Evolutionary conservation across 2,329 filamentous ascomycete species (phyloP), one percentile per base, ranked within the genome.

Genomic region (Annulohypoxylon truncatum): DNA sequence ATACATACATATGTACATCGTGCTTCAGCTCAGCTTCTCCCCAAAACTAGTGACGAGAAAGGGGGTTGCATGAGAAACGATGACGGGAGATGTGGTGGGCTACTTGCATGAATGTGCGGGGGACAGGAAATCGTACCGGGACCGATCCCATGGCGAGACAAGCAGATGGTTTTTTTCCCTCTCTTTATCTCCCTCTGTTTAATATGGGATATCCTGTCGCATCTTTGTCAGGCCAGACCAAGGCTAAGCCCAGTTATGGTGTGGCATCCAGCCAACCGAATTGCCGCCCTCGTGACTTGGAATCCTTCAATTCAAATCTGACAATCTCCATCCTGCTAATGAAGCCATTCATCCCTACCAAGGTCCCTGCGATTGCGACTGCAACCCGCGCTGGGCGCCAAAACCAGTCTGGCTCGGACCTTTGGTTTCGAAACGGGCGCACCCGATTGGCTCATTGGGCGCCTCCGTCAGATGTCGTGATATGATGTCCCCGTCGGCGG

Each of bases 21-120:
- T 59, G 50, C 63, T 46, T 67, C 60, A 64, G 64, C 67, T 69
- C 56, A 58, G 50, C 66, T 59, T 26, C 40, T 46, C 52, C 33
- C 53, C 20, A 54, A 22, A 22, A 38, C 40, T 55, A 59, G 54
- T 29, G 66, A 55, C 44, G 33, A 55, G 18, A 61, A 56, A 64
- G 56, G 63, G 65, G 64, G 66, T 68, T 70, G 68, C 67, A 70
- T 69, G 52, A 64, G 61, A 67, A 65, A 69, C 69, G 68, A 72
- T 67, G 72, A 71, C 68, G 71, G 72, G 71, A 72, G 68, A 68
- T 66, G 69, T 72, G 72, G 71, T 73, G 72, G 71, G 68, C 67
- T 72, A 70, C 71, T 69, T 75, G 72, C 73, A 75, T 75, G 70
- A 69, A 52, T 75, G 70, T 74, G 72, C 71, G 73, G 73, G 72